These are phyloP conservation scores for Cutaneotrichosporon arboriforme DNA, from an alignment of 1,284 basidiomycete species.

Conservation along the genomic window DNA sequence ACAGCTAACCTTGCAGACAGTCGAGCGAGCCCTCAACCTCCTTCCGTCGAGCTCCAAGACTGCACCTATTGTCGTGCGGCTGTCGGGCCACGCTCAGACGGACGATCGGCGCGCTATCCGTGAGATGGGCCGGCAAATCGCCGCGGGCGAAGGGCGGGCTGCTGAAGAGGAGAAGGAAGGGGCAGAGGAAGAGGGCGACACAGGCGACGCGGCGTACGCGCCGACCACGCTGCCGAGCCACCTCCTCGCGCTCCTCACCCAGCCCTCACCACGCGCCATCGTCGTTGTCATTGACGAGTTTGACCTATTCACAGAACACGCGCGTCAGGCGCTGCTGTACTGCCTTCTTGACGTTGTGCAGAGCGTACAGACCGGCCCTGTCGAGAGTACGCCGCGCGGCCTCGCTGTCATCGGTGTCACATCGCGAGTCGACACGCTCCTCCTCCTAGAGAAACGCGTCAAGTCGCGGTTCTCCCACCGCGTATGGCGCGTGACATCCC, in stretches of 20 bases:
- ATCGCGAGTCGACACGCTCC: slow-evolving; percentile 76
- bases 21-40: slow-evolving; percentile 34
- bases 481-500: slow-evolving; percentile 68
- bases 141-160: slow-evolving; percentile 47
- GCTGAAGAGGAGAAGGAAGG: slow-evolving; percentile 42
- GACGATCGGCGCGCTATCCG: slow-evolving; percentile 83
- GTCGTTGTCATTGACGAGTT: slow-evolving; percentile 82
- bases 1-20: slow-evolving; percentile 28
- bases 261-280: slow-evolving; percentile 71
- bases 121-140: slow-evolving; percentile 77
- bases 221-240: slow-evolving; percentile 61
- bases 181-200: slow-evolving; percentile 35
- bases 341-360: slow-evolving; percentile 61
- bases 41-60: slow-evolving; percentile 40
- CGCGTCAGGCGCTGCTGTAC: slow-evolving; percentile 80
- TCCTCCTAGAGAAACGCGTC: slow-evolving; percentile 84
- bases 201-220: slow-evolving; percentile 41
- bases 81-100: slow-evolving; percentile 78
- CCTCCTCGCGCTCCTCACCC: slow-evolving; percentile 69
- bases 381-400: slow-evolving; percentile 51
- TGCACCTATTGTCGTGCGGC: slow-evolving; percentile 64
- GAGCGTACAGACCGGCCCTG: slow-evolving; percentile 47
- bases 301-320: slow-evolving; percentile 82
- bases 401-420: slow-evolving; percentile 78
- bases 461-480: slow-evolving; percentile 92